Percentiles rank a stretch among this genome's conserved stretches.
phyloP scores from a whole-genome alignment of 2,329 filamentous ascomycete species.

The Immersiporthe knoxdaviesiana region DNA sequence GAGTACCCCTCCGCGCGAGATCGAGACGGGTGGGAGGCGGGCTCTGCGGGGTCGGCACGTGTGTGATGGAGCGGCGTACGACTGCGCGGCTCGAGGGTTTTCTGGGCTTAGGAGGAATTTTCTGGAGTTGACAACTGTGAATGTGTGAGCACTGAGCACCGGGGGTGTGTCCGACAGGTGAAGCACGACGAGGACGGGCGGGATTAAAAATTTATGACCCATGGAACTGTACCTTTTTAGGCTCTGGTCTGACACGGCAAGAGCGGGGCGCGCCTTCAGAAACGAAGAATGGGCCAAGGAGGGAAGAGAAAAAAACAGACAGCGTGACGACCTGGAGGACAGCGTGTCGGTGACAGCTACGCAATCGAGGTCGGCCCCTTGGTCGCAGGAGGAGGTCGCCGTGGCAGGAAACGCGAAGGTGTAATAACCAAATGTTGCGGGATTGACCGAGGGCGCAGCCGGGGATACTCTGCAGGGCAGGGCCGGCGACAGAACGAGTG shows the following conservation, averaged over 20 bases:
- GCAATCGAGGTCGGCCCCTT: background rate
- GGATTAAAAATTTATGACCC: conserved; percentile 21
- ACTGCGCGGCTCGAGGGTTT: conserved; percentile 3
- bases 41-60: conserved; percentile 15
- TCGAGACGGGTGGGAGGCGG: conserved; percentile 2
- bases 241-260: conserved; percentile 19
- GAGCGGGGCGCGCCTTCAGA: conserved; percentile 13
- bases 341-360: background rate
- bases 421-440: background rate
- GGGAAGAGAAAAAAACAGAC: no score
- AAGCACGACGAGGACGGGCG: conserved; percentile 8
- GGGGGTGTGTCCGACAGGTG: background rate
- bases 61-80: conserved; percentile 14
- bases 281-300: conserved; percentile 12
- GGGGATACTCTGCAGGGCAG: conserved; percentile 17
- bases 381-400: background rate
- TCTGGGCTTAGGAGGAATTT: conserved; percentile 3
- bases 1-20: conserved; percentile 19
- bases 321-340: background rate
- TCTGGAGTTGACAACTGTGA: background rate
- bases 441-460: conserved; percentile 1
- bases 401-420: background rate
- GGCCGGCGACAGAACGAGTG: conserved; percentile 6
- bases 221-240: conserved; percentile 18
- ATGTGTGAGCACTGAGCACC: conserved; percentile 20